These are phyloP conservation scores for Yarrowia phangngaensis DNA, from an alignment of 805 yeast genomes.

Conservation along the genomic window DNA sequence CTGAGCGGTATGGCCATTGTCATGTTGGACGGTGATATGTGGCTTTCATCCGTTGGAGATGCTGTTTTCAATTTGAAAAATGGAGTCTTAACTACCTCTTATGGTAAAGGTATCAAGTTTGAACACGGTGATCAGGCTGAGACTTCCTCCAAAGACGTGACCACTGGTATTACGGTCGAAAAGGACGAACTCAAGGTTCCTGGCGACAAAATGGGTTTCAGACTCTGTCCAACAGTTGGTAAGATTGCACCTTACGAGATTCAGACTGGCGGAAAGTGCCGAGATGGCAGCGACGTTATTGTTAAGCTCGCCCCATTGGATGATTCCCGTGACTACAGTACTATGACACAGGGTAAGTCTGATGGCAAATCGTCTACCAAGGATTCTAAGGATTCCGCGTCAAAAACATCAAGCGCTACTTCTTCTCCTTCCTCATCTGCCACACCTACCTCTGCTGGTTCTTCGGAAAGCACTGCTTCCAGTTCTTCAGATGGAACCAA, in stretches of 20 bases:
- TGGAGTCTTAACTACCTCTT: conserved; percentile 14
- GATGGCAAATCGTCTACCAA: neutral
- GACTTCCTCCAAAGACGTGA: conserved; percentile 1
- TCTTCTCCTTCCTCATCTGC: neutral
- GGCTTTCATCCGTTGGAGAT: conserved; percentile 10
- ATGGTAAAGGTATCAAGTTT: conserved; percentile 15
- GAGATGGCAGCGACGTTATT: neutral
- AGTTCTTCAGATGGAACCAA: conserved; percentile 1
- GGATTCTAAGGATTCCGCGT: neutral
- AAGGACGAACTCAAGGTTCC: conserved; percentile 19
- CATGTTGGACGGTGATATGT: conserved; percentile 18
- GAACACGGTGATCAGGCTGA: conserved; percentile 18
- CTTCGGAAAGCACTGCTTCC: neutral
- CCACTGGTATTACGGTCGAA: conserved; percentile 3
- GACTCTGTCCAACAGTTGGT: conserved; percentile 15
- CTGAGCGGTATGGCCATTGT: conserved; percentile 6
- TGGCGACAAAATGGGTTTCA: conserved; percentile 19
- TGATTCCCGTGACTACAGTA: neutral
- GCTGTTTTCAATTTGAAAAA: conserved; percentile 4
- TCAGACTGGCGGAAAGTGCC: conserved; percentile 15
- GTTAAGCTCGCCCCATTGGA: conserved; percentile 6
- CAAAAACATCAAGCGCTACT: neutral
- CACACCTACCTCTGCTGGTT: neutral
- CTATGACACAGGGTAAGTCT: neutral
- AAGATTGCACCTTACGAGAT: conserved; percentile 15